Conservation (phyloP, 2,329 filamentous ascomycete species). For the Calonectria pseudoturangicola region DNA sequence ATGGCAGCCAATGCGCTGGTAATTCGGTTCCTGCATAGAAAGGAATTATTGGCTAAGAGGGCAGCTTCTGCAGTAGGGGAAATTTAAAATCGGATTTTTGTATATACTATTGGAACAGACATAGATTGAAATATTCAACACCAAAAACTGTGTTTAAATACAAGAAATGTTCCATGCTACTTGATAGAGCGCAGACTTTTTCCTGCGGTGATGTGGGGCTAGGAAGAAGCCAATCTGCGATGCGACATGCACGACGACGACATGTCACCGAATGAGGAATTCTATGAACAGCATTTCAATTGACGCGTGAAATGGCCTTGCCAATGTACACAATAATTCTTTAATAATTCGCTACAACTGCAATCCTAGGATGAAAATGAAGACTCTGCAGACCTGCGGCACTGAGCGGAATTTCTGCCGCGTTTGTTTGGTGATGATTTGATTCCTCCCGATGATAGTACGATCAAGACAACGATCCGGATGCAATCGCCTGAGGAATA, state of each 20-base stretch:
- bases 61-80: constrained; percentile 30
- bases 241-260: too few species aligned
- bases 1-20: constrained; percentile 71
- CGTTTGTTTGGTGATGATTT: not conserved
- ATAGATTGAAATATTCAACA: not conserved
- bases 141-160: not conserved
- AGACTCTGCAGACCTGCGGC: not conserved
- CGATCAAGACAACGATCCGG: constrained; percentile 26
- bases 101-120: not conserved
- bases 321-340: not conserved
- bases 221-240: too few species aligned
- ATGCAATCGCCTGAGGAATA: constrained; percentile 12
- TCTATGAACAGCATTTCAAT: not conserved
- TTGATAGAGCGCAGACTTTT: too few species aligned
- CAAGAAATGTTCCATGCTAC: not conserved
- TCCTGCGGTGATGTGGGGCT: too few species aligned
- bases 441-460: constrained; percentile 29
- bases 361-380: not conserved
- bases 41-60: constrained; percentile 58
- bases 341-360: too few species aligned
- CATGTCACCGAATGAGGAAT: too few species aligned
- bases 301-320: not conserved
- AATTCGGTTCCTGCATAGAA: constrained; percentile 67
- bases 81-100: constrained; percentile 1
- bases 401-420: not conserved